These are phyloP conservation scores for Polyplosphaeria fusca DNA, from an alignment of 495 filamentous ascomycete genomes.

Conservation along the genomic window DNA sequence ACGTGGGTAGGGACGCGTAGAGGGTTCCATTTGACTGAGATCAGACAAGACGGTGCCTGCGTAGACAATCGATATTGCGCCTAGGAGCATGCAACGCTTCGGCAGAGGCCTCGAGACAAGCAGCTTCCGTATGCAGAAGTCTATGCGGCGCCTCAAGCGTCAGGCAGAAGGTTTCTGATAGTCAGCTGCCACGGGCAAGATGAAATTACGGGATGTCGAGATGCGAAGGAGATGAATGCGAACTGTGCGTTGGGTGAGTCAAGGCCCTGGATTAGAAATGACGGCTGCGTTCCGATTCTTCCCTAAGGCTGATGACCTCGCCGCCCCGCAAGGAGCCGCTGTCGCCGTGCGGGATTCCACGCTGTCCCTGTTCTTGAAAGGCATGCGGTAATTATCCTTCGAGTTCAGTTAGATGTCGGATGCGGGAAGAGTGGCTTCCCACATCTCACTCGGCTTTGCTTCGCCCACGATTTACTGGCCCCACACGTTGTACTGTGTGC, in stretches of 20 bases:
- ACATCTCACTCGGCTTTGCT: no score
- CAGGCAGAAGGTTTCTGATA: slow-evolving; percentile 9
- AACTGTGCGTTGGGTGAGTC: slow-evolving; percentile 16
- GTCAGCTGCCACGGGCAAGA: slow-evolving; percentile 23
- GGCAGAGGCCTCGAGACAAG: not conserved
- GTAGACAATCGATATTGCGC: no score
- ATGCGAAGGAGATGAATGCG: slow-evolving; percentile 6
- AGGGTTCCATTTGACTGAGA: slow-evolving; percentile 8
- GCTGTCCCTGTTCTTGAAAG: no score
- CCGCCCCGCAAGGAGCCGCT: no score
- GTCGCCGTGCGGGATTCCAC: no score
- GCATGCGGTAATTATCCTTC: no score
- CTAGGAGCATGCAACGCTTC: no score
- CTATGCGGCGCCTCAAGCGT: not conserved
- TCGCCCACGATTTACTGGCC: no score
- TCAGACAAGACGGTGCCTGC: slow-evolving; percentile 22
- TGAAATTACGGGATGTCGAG: not conserved
- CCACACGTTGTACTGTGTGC: no score
- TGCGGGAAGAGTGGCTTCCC: no score
- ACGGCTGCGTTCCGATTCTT: not conserved
- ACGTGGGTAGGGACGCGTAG: not conserved
- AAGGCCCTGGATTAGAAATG: slow-evolving; percentile 18
- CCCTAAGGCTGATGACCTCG: not conserved
- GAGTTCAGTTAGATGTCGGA: no score
- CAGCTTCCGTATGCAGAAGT: slow-evolving; percentile 15